phyloP scores from a whole-genome alignment of 139 green algal species.

The Chlorella sorokiniana region DNA sequence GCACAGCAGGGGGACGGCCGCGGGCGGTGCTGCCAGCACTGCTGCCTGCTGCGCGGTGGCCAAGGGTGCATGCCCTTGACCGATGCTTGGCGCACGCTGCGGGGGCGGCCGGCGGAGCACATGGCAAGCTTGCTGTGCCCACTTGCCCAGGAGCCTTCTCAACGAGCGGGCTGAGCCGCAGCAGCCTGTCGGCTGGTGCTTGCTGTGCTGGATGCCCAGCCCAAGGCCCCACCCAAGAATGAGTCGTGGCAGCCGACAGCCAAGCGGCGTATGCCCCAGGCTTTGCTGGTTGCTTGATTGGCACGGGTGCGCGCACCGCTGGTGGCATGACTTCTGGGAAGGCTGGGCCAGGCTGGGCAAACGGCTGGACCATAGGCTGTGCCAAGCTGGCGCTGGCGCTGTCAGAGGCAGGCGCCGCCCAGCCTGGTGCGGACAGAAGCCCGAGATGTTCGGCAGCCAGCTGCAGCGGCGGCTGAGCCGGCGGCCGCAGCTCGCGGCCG shows the following conservation, averaged over 20 bases:
- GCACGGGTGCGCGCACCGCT: not conserved
- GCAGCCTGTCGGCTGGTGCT: no score
- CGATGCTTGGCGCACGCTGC: not conserved
- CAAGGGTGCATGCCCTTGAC: no score
- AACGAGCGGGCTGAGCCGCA: not conserved
- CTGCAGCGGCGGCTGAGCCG: conserved; percentile 6
- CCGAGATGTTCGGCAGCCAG: not conserved
- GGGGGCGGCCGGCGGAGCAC: no score
- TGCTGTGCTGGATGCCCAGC: no score
- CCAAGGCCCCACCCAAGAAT: no score
- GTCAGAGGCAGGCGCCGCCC: no score
- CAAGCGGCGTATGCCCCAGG: no score
- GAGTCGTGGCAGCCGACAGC: no score
- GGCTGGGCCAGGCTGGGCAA: not conserved
- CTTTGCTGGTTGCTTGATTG: not conserved
- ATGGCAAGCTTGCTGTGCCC: not conserved
- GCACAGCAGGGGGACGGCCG: not conserved
- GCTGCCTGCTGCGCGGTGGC: not conserved
- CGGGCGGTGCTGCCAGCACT: not conserved
- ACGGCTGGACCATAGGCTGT: no score
- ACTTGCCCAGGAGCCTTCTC: not conserved
- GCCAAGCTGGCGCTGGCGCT: not conserved
- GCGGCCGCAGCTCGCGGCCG: conserved; percentile 6
- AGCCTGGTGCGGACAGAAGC: not conserved
- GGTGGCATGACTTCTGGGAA: not conserved